Base-by-base conservation (phyloP, 352 stramenopile genomes). In the Phytophthora pseudosyringae region DNA sequence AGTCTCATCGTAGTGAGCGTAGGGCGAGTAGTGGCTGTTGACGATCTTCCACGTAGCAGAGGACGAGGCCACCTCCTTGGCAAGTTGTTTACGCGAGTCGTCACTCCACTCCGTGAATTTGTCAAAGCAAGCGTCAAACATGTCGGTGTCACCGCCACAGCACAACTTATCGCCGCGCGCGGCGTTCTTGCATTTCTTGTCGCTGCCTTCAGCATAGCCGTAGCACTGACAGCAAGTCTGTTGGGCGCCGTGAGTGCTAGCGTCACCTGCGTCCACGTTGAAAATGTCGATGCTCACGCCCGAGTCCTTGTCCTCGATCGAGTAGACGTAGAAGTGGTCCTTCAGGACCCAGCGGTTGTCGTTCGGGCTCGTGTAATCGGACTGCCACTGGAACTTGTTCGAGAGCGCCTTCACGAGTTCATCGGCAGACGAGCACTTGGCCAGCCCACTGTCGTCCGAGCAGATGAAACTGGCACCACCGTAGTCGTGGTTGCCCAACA, bases 211-310 rank as follows among this genome's bases (percentile, higher is more conserved):
- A 16, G 73, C 55, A 60, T 93, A 95, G 15, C 81, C 86, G 59
- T 91, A 95, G 75, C 86, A 95, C 61, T 95, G 86, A 57, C 86
- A 95, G 47, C 86, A 95, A 13, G 90, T 85, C 44, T 94, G 80
- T 46, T 81, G 76, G 15, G 78, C 80, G 25, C 74, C 81, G 68
- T 93, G 84, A 6, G 79, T 76, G 29, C 75, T 81, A 21, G 86
- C 86, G 59, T 86, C 77, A 45, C 87, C 87, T 9, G 78, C 82
- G 56, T 93, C 82, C 13, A 93, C 69, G 57, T 91, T 91, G 59
- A 80, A 93, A 48, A 93, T 88, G 35, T 93, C 84, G 18, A 93
- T 82, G 12, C 56, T 79, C 15, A 87, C 65, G 41, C 78, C 76
- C 4, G 67, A 77, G 18, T 57, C 60, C 32, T 58, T 47, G 61